phyloP scores from a whole-genome alignment of 2,329 filamentous ascomycete species.

The Fusarium subtropicale region DNA sequence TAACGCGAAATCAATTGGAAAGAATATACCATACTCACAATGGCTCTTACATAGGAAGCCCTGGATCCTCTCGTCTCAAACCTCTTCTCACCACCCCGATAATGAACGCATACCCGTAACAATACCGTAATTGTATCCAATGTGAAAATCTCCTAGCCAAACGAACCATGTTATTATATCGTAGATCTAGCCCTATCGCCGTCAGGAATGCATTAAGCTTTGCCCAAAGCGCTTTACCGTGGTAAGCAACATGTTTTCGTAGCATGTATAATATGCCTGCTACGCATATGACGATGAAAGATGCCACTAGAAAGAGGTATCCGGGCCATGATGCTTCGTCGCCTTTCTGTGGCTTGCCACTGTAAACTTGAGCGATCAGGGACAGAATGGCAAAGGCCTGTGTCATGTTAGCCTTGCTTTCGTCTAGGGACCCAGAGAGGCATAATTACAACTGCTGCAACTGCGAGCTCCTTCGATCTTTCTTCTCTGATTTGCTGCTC shows the following conservation, averaged over 20 bases:
- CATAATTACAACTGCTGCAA: neutral
- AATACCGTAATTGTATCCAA: neutral
- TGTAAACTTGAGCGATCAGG: slow-evolving; percentile 7
- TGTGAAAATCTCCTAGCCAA: too few relatives aligned
- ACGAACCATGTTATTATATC: neutral
- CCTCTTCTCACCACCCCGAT: too few relatives aligned
- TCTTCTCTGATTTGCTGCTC: neutral
- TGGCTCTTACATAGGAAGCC: neutral
- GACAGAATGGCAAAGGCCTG: neutral
- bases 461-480: neutral
- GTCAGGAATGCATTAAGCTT: neutral
- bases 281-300: neutral
- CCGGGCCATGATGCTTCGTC: neutral
- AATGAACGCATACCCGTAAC: neutral
- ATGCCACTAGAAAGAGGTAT: neutral
- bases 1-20: accelerated
- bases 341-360: neutral
- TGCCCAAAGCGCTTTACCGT: neutral
- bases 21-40: neutral
- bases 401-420: neutral
- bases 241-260: neutral
- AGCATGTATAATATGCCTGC: neutral
- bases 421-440: too few relatives aligned
- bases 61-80: neutral
- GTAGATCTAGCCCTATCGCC: neutral